phyloP scores from a whole-genome alignment of 2,329 filamentous ascomycete genomes.

The Neophaeococcomyces mojaviensis region DNA sequence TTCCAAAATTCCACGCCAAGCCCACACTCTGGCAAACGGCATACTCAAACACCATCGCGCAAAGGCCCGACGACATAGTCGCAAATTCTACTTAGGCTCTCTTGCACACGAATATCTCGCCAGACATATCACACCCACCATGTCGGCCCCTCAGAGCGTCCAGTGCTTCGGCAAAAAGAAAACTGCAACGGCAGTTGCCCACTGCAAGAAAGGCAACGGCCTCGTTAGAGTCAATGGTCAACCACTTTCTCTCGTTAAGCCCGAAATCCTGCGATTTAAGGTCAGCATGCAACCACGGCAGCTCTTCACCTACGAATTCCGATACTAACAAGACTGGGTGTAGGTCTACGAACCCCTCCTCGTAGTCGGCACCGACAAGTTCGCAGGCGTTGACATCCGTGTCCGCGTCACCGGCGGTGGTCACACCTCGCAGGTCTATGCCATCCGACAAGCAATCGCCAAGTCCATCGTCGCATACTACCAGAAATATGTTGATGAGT shows the following conservation, averaged over 20 bases:
- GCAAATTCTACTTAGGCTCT: too few species aligned
- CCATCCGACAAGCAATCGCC: constrained; percentile 96
- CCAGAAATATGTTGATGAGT: constrained; percentile 99
- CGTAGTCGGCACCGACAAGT: constrained; percentile 95
- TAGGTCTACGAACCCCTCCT: constrained; percentile 98
- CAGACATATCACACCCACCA: constrained; percentile 41
- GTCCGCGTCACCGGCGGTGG: constrained; percentile 95
- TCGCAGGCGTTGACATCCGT: constrained; percentile 92
- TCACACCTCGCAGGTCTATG: constrained; percentile 96
- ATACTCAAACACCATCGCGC: background rate
- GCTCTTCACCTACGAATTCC: too few species aligned
- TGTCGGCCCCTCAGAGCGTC: constrained; percentile 72
- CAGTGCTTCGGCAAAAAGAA: constrained; percentile 99
- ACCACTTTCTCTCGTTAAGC: constrained; percentile 87
- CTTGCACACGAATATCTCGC: background rate
- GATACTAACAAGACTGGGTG: too few species aligned
- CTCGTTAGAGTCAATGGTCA: constrained; percentile 98
- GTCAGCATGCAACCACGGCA: constrained; percentile 38
- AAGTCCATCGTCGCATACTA: constrained; percentile 98
- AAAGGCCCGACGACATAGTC: constrained; percentile 4
- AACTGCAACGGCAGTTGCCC: constrained; percentile 78
- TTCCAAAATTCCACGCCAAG: too few species aligned
- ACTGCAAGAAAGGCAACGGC: constrained; percentile 85
- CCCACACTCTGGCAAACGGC: background rate
- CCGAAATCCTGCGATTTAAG: constrained; percentile 97